Evolutionary conservation across 305 asterid species (phyloP), one percentile per base, ranked within the genome.

Genomic region (Fraxinus latifolia): DNA sequence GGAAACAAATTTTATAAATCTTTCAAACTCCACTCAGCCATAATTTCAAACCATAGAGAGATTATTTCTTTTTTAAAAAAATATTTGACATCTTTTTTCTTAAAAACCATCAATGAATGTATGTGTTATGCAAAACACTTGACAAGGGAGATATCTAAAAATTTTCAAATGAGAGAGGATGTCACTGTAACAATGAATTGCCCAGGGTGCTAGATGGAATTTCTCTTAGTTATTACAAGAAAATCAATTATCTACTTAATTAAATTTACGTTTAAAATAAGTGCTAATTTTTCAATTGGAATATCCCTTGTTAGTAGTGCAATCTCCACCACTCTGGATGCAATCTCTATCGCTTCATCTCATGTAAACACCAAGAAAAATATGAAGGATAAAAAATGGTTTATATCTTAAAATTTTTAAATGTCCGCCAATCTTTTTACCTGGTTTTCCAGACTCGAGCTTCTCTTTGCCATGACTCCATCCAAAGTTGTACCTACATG

Each of bases 381-480:
- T 44, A 74, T n/a, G 15, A 65, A 50, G 37, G 75, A 31, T 67
- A 25, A 67, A 62, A 8, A 23, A 25, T 67, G 36, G 73, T 67
- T 11, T 33, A 31, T 70, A 23, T 29, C 75, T 14, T 31, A 5
- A 29, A 70, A 29, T 12, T 4, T 31, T 70, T 70, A 70, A 29
- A 70, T 70, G 75, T 70, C 11, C 58, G 19, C 74, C 73, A 80
- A 23, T 53, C 9, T 53, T 21, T 73, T 81, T 89, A 93, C 98
- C 98, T 85, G 92, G 93, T 90, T 91, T 95, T 80, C 99, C 99
- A 68, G 93, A 91, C 85, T 93, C 98, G 58, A 95, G 99, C 86
- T 91, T 91, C 87, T 95, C 99, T 89, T 92, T 93, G 72, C 98
- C 99, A 87, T 95, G 99, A 87, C 98, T 93, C 99, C 99, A 93